Conservation (phyloP, 108 stramenopile genomes). For the Cyclotella kingstonii region DNA sequence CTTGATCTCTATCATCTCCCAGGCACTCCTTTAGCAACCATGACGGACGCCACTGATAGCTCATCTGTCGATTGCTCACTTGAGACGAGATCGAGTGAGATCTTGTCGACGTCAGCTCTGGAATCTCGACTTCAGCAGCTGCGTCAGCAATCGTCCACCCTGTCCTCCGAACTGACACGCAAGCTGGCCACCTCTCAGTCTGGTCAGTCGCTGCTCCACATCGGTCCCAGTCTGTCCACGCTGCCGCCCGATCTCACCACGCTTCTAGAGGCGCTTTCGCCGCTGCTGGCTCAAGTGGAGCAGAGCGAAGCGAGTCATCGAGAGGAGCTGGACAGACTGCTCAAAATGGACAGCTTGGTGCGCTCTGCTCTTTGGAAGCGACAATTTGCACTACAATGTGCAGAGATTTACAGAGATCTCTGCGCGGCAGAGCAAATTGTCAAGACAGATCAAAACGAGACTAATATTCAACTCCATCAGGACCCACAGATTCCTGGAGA, state of each 20-base stretch:
- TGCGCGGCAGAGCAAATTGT: conserved; percentile 58
- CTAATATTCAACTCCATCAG: background rate
- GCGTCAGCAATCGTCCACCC: conserved; percentile 62
- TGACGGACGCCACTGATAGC: too few species aligned
- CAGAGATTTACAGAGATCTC: conserved; percentile 70
- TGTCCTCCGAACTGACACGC: conserved; percentile 71
- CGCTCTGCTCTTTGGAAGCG: conserved; percentile 43
- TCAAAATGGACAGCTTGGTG: conserved; percentile 48
- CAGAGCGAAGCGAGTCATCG: conserved; percentile 49
- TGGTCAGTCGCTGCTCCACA: conserved; percentile 81
- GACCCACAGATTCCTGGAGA: too few species aligned
- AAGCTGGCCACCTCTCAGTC: conserved; percentile 82
- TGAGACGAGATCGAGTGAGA: too few species aligned
- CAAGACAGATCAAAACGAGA: conserved; percentile 13
- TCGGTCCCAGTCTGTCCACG: conserved; percentile 70
- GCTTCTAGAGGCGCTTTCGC: conserved; percentile 64
- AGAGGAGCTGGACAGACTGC: conserved; percentile 54
- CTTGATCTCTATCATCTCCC: too few species aligned
- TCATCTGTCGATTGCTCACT: too few species aligned
- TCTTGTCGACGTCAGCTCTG: too few species aligned
- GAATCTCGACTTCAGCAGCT: too few species aligned
- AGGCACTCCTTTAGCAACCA: too few species aligned
- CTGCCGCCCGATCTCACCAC: conserved; percentile 80
- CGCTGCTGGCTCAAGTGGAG: conserved; percentile 56
- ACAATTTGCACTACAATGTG: conserved; percentile 59